Percentiles rank a stretch among this genome's conserved stretches.
phyloP scores from a whole-genome alignment of 2,329 filamentous ascomycete genomes.

The Pyricularia pennisetigena region DNA sequence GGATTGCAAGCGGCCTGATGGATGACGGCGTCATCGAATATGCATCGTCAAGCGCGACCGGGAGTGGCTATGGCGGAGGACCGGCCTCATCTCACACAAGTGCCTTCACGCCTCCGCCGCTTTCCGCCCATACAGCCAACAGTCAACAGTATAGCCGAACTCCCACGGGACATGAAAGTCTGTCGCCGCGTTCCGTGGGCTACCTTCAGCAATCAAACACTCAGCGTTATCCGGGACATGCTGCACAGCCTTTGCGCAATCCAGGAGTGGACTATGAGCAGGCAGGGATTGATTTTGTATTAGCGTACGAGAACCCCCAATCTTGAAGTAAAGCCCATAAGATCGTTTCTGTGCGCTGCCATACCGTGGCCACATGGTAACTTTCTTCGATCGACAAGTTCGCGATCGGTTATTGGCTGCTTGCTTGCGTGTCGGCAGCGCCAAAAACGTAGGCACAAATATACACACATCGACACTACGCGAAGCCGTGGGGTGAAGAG shows the following conservation, averaged over 20 bases:
- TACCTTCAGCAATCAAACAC: conserved; percentile 10
- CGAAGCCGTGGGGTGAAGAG: conserved; percentile 1
- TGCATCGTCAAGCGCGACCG: conserved; percentile 47
- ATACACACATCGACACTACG: conserved; percentile 4
- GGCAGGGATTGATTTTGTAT: conserved; percentile 80
- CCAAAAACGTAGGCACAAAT: not conserved
- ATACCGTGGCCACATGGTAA: not conserved
- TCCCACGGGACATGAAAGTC: conserved; percentile 12
- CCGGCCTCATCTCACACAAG: conserved; percentile 29
- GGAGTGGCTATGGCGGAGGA: conserved; percentile 41
- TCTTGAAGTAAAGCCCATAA: conserved; percentile 29
- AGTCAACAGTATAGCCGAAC: conserved; percentile 7
- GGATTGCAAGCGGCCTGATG: conserved; percentile 15
- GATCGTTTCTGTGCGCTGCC: not conserved
- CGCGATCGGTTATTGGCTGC: not conserved
- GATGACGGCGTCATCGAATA: conserved; percentile 38
- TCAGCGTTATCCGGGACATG: conserved; percentile 6
- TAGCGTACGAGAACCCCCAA: conserved; percentile 67
- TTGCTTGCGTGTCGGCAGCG: not conserved
- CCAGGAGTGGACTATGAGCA: conserved; percentile 62
- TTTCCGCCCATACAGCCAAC: conserved; percentile 12
- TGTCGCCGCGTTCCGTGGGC: conserved; percentile 14
- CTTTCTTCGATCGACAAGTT: not conserved
- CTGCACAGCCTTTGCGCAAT: conserved; percentile 18
- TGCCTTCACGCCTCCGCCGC: conserved; percentile 35